Percentiles rank a stretch among this genome's conserved stretches.
Evolutionary conservation across 129 eudicot genomes (phyloP).

Genomic region (Dittrichia graveolens): DNA sequence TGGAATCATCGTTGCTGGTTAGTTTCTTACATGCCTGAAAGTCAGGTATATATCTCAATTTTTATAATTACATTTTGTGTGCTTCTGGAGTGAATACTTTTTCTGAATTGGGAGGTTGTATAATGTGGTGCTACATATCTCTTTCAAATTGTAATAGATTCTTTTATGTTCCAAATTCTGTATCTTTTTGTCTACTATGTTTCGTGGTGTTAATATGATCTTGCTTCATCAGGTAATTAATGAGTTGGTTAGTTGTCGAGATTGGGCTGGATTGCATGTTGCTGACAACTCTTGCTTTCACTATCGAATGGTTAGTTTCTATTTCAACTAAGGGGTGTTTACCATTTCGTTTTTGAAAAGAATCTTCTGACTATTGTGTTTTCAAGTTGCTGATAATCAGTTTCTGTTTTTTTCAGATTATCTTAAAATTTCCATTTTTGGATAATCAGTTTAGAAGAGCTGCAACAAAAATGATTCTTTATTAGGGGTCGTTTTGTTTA

Average conservation of each 20-base stretch:
- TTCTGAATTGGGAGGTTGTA: neutral
- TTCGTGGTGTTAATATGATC: constrained; percentile 22
- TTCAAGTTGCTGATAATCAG: too few relatives aligned
- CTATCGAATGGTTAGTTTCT: constrained; percentile 65
- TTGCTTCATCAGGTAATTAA: constrained; percentile 49
- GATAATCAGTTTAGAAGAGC: neutral
- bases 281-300: constrained; percentile 97
- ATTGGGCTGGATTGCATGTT: constrained; percentile 89
- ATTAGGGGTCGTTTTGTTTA: neutral
- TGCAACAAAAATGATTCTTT: neutral
- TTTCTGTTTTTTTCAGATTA: neutral
- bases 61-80: too few relatives aligned
- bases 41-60: constrained; percentile 56
- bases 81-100: too few relatives aligned
- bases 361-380: neutral
- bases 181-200: constrained; percentile 1
- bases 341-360: neutral
- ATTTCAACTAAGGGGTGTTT: constrained; percentile 7
- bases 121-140: neutral
- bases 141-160: neutral
- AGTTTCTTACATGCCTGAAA: constrained; percentile 66
- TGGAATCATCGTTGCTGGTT: constrained; percentile 95
- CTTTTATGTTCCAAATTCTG: neutral
- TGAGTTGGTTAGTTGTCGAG: constrained; percentile 54
- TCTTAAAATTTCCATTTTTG: neutral